Percentiles rank a stretch among this genome's conserved stretches.
Conservation (phyloP, 495 filamentous ascomycete genomes). For the Penicillium manginii region DNA sequence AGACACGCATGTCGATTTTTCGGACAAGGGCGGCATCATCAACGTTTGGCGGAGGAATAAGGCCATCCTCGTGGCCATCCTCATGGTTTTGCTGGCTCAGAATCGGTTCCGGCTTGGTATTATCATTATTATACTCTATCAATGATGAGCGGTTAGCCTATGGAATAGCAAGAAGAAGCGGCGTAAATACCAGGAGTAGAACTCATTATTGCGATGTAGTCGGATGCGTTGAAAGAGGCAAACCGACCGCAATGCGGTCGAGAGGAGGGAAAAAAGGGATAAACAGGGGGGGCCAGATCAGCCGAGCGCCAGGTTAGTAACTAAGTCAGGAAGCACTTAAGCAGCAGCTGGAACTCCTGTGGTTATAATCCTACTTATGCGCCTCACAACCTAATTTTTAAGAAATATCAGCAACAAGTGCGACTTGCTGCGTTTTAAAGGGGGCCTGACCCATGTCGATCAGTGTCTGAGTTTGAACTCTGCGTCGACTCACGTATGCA, state of each 20-base stretch:
- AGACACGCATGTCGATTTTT: constrained; percentile 25
- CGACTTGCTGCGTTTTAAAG: no score
- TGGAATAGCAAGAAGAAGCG: background rate
- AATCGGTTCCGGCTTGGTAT: background rate
- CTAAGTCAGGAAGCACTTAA: background rate
- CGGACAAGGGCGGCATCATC: constrained; percentile 22
- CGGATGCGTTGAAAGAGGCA: background rate
- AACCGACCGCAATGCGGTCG: background rate
- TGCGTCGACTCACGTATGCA: no score
- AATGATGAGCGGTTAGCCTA: background rate
- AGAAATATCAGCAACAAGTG: no score
- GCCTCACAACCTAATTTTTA: no score
- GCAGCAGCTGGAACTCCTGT: background rate
- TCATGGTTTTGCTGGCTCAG: constrained; percentile 1
- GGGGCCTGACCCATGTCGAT: no score
- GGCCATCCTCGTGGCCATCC: background rate
- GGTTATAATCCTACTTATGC: no score
- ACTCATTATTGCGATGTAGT: background rate
- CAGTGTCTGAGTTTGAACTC: no score
- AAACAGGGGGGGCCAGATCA: background rate
- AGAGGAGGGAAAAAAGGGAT: background rate
- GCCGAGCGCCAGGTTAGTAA: background rate
- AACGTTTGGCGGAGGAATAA: constrained; percentile 3
- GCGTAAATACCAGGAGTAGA: background rate
- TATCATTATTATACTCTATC: constrained; percentile 4